phyloP scores from a whole-genome alignment of 2,329 filamentous ascomycete genomes.

The Fusarium pseudonygamai region DNA sequence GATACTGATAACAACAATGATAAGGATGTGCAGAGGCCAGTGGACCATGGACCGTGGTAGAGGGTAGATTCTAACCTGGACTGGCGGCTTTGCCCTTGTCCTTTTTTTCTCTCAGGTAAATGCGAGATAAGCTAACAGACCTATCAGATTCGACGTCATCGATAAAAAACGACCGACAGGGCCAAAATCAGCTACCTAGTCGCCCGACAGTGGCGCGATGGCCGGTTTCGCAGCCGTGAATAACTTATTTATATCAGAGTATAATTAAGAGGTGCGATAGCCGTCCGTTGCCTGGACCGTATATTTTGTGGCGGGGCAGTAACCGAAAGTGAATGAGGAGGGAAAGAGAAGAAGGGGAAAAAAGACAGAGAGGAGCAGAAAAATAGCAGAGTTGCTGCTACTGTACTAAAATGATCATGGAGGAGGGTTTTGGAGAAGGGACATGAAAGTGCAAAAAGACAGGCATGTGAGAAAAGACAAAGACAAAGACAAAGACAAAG shows the following conservation, averaged over 20 bases:
- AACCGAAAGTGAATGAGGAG: not conserved
- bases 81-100: not conserved
- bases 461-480: conserved; percentile 37
- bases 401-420: not conserved
- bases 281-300: not conserved
- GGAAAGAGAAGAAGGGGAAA: conserved; percentile 13
- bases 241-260: conserved; percentile 9
- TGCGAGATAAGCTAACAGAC: conserved; percentile 64
- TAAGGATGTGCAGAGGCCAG: conserved; percentile 1
- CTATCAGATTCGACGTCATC: conserved; percentile 64
- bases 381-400: conserved; percentile 17
- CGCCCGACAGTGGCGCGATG: conserved; percentile 30
- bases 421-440: not conserved
- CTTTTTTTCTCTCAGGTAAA: conserved; percentile 56
- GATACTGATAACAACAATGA: not conserved
- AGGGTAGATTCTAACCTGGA: not conserved
- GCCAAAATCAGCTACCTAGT: conserved; percentile 26
- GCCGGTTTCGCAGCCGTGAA: conserved; percentile 11
- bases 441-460: conserved; percentile 22
- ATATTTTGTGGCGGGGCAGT: conserved; percentile 4
- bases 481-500: conserved; percentile 1
- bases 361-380: conserved; percentile 7
- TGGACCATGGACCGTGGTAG: not conserved
- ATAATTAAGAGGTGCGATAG: not conserved
- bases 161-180: conserved; percentile 20